Percentiles rank a stretch among this genome's conserved stretches.
These are phyloP conservation scores for Stephanodiscus minutulus DNA, from an alignment of 108 stramenopile genomes.

Conservation along the genomic window DNA sequence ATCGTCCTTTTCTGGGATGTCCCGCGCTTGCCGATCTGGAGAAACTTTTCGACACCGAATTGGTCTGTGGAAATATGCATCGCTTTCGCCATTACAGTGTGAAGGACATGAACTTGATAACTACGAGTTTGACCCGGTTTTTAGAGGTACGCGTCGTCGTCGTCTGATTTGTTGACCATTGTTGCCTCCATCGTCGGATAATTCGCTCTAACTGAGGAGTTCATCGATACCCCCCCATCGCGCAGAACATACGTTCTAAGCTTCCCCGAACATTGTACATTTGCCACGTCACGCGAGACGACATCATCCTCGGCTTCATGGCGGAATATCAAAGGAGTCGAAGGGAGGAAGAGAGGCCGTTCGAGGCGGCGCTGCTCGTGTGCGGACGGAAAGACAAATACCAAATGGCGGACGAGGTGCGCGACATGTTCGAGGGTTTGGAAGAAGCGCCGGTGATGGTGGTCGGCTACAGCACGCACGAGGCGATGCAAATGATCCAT, in stretches of 20 bases:
- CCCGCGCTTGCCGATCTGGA: conserved; percentile 93
- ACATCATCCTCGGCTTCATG: conserved; percentile 92
- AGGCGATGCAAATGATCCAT: conserved; percentile 79
- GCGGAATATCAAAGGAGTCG: conserved; percentile 75
- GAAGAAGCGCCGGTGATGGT: conserved; percentile 81
- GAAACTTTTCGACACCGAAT: conserved; percentile 68
- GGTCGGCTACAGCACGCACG: conserved; percentile 61
- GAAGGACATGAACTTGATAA: conserved; percentile 86
- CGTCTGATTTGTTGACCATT: too few relatives aligned
- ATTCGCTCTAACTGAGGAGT: too few relatives aligned
- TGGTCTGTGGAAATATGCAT: conserved; percentile 75
- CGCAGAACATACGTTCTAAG: conserved; percentile 56
- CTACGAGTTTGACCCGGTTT: conserved; percentile 85
- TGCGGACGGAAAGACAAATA: conserved; percentile 82
- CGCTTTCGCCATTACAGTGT: conserved; percentile 85
- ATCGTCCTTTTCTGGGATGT: conserved; percentile 88
- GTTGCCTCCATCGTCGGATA: too few relatives aligned
- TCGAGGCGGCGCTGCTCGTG: conserved; percentile 82
- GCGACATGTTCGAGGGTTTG: conserved; percentile 72
- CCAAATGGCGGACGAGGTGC: conserved; percentile 57
- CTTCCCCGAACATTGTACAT: conserved; percentile 86
- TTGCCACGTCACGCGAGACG: conserved; percentile 90
- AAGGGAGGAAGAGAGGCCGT: conserved; percentile 48
- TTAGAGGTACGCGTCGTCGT: conserved; percentile 45
- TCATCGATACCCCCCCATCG: too few relatives aligned